Evolutionary conservation across 352 stramenopile species (phyloP).

Genomic region (Phytopythium montanum): DNA sequence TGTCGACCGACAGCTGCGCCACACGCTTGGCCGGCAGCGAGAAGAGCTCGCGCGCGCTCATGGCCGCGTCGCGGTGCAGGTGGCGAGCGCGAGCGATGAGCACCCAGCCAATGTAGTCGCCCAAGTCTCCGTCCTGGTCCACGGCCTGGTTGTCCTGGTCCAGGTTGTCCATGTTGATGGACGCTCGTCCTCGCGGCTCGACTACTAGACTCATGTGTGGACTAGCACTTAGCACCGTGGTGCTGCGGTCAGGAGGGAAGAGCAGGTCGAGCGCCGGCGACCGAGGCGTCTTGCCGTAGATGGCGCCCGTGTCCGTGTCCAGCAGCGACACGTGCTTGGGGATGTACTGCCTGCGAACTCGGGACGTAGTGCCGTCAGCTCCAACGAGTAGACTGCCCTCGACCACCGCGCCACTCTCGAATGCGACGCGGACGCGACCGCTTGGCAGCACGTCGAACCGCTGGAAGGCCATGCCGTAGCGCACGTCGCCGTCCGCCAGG

Average conservation of each 20-base stretch:
- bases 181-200: slow-evolving; percentile 40
- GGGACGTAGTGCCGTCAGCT: slow-evolving; percentile 55
- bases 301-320: slow-evolving; percentile 58
- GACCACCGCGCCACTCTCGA: slow-evolving; percentile 45
- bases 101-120: slow-evolving; percentile 64
- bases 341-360: slow-evolving; percentile 54
- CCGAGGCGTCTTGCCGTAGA: slow-evolving; percentile 66
- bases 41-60: slow-evolving; percentile 3
- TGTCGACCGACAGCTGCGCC: slow-evolving; percentile 39
- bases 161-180: too few relatives aligned
- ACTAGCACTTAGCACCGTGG: slow-evolving; percentile 33
- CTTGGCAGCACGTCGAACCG: slow-evolving; percentile 36
- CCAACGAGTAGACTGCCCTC: slow-evolving; percentile 48
- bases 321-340: slow-evolving; percentile 37
- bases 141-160: neutral
- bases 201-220: slow-evolving; percentile 58
- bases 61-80: slow-evolving; percentile 23
- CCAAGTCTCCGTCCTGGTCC: slow-evolving; percentile 22
- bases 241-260: slow-evolving; percentile 44
- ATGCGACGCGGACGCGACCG: slow-evolving; percentile 42
- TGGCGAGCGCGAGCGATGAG: slow-evolving; percentile 40
- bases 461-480: slow-evolving; percentile 59
- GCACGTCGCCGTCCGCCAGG: slow-evolving; percentile 36
- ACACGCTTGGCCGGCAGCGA: slow-evolving; percentile 38
- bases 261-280: slow-evolving; percentile 43